These are phyloP conservation scores for Diaporthe citriasiana DNA, from an alignment of 2,329 filamentous ascomycete species.

Conservation along the genomic window DNA sequence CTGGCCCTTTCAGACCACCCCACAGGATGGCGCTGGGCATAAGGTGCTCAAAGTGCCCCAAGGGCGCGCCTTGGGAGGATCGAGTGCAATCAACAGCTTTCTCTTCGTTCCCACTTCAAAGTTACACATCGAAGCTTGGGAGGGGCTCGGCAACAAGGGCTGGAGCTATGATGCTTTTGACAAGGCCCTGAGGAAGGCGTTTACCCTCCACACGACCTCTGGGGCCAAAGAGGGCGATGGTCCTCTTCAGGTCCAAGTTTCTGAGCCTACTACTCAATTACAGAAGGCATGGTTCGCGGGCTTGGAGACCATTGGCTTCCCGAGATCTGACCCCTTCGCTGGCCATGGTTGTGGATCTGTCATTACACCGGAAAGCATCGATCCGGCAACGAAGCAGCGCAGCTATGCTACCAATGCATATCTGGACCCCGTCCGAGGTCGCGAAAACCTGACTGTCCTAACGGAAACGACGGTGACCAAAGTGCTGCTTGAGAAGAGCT, in stretches of 20 bases:
- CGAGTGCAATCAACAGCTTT: slow-evolving; percentile 44
- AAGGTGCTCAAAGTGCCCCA: slow-evolving; percentile 23
- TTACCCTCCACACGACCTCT: slow-evolving; percentile 2
- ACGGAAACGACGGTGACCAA: slow-evolving; percentile 34
- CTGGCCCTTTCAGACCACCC: slow-evolving; percentile 21
- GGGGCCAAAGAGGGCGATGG: slow-evolving; percentile 1
- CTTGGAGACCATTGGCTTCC: slow-evolving; percentile 40
- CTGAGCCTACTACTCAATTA: slow-evolving; percentile 22
- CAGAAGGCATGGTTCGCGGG: slow-evolving; percentile 43
- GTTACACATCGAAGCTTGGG: slow-evolving; percentile 42
- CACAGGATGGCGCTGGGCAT: slow-evolving; percentile 14
- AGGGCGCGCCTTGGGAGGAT: slow-evolving; percentile 42
- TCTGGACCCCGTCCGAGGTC: slow-evolving; percentile 39
- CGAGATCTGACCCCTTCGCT: slow-evolving; percentile 37
- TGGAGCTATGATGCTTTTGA: slow-evolving; percentile 41
- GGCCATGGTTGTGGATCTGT: slow-evolving; percentile 29
- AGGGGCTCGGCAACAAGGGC: slow-evolving; percentile 43
- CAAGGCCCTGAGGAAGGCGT: slow-evolving; percentile 2
- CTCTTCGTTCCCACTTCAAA: slow-evolving; percentile 40
- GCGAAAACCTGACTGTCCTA: slow-evolving; percentile 43
- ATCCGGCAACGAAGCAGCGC: slow-evolving; percentile 42
- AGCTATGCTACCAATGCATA: slow-evolving; percentile 45
- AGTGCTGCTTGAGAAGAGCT: background rate
- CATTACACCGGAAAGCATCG: slow-evolving; percentile 39
- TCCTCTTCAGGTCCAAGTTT: slow-evolving; percentile 8